These are phyloP conservation scores for sunflower (Helianthus annuus) DNA, from an alignment of 129 eudicot genomes.

Conservation along the genomic window DNA sequence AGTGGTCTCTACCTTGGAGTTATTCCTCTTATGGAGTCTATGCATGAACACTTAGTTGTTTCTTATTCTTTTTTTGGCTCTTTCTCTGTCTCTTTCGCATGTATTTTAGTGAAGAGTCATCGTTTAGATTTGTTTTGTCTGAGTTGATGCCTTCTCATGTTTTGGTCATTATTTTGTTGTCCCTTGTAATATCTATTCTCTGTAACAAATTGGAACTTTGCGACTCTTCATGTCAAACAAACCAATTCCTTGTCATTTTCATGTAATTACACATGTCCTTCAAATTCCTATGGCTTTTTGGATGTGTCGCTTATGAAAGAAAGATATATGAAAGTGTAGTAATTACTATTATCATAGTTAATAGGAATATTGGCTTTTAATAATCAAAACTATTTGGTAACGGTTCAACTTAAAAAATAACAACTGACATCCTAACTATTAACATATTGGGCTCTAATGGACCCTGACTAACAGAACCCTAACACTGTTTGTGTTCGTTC, in stretches of 20 bases:
- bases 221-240: background rate
- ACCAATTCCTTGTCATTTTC: constrained; percentile 1
- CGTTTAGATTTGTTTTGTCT: constrained; percentile 7
- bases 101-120: constrained; percentile 23
- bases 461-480: too few species aligned
- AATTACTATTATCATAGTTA: too few species aligned
- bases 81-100: constrained; percentile 19
- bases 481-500: too few species aligned
- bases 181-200: background rate
- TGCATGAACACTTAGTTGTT: background rate
- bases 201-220: background rate
- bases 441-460: too few species aligned
- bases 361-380: too few species aligned
- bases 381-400: too few species aligned
- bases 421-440: too few species aligned
- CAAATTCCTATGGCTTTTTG: background rate
- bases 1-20: constrained; percentile 7
- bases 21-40: constrained; percentile 2
- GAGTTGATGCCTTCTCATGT: background rate
- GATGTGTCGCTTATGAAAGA: background rate
- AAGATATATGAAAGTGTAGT: background rate
- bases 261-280: background rate
- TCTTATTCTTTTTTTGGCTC: background rate
- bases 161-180: constrained; percentile 3
- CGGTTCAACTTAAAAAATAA: too few species aligned